Evolutionary conservation across 345 rosid species (phyloP).

Genomic region (Acer negundo): DNA sequence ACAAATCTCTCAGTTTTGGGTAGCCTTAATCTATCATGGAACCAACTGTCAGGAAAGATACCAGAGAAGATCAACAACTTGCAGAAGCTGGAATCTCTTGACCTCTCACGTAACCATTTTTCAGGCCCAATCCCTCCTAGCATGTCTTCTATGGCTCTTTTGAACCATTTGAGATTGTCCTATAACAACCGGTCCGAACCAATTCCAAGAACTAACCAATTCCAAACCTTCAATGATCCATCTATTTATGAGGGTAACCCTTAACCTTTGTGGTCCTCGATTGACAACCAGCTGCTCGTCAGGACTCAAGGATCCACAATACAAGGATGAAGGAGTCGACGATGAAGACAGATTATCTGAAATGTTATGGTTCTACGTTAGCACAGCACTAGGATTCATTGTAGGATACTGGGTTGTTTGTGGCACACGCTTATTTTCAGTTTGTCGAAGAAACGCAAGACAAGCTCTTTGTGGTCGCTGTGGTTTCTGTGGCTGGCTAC

Average conservation of each 20-base stretch:
- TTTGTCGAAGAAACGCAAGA: background rate
- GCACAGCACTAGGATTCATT: background rate
- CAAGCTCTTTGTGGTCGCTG: background rate
- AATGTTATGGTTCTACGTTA: background rate
- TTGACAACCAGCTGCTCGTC: background rate
- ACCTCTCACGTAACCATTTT: conserved; percentile 30
- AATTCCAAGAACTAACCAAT: conserved; percentile 27
- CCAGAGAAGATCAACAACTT: conserved; percentile 18
- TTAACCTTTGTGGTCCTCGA: conserved; percentile 18
- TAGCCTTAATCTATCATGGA: conserved; percentile 32
- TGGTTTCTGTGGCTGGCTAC: too few species aligned
- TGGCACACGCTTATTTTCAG: conserved; percentile 14
- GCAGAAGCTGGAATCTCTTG: conserved; percentile 30
- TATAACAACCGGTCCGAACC: conserved; percentile 30
- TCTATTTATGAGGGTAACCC: conserved; percentile 24
- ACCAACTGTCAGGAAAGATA: conserved; percentile 29
- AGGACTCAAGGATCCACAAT: too few species aligned
- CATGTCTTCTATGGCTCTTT: conserved; percentile 11
- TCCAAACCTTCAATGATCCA: conserved; percentile 26
- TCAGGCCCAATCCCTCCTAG: conserved; percentile 32
- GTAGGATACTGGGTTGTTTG: conserved; percentile 12
- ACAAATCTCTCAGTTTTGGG: conserved; percentile 22
- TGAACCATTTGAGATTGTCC: conserved; percentile 29
- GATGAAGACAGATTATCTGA: background rate
- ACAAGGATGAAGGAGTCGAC: background rate